Base-by-base conservation (phyloP, 2,329 filamentous ascomycete species). In the Penicillium italicum region DNA sequence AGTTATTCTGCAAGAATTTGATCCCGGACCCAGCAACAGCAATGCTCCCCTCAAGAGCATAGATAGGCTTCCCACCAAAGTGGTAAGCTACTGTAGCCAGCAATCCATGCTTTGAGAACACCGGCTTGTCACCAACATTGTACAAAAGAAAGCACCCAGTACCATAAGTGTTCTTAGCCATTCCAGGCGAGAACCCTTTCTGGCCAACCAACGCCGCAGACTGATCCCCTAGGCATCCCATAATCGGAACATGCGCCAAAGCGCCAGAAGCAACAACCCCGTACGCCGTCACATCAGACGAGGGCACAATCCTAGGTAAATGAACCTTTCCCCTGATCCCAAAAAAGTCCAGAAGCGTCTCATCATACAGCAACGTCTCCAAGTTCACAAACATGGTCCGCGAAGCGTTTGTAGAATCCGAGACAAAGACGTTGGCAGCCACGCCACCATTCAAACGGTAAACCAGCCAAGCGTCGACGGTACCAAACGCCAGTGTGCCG, bases 381-480 rank as follows among this genome's bases (percentile, higher is more conserved):
- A 96, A 79, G 73, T 95, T 91, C 85, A 95, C 91, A 74, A 96
- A 94, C 91, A 96, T 95, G 52, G 91, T 96, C 65, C 91, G 82
- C 52, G 89, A 92, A 11, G 91, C 91, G 72, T 96, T 96, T 57
- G 89, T 91, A 43, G 86, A 84, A 72, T 96, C 91, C 0, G 91
- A 93, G 56, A 96, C 90, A 72, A 90, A 88, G 38, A 94, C 74
- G 57, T 87, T 83, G 43, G 80, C 83, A 44, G 81, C 76, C 34
- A 77, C 80, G 50, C 88, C 86, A 47, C 89, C 90, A 66, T 94
- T 79, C 58, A 96, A 82, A 65, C 85, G 84, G 77, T 90, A 96
- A 45, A 95, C 83, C 50, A 96, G 79, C 91, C 91, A 96, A 2
- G 88, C 83, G 72, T 96, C 91, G 57, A 96, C 85, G 5, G 91